A percentile compares a stretch with the other conserved stretches of the same genome.
Evolutionary conservation across 2,329 filamentous ascomycete species (phyloP).

Genomic region (Fusarium subtropicale): DNA sequence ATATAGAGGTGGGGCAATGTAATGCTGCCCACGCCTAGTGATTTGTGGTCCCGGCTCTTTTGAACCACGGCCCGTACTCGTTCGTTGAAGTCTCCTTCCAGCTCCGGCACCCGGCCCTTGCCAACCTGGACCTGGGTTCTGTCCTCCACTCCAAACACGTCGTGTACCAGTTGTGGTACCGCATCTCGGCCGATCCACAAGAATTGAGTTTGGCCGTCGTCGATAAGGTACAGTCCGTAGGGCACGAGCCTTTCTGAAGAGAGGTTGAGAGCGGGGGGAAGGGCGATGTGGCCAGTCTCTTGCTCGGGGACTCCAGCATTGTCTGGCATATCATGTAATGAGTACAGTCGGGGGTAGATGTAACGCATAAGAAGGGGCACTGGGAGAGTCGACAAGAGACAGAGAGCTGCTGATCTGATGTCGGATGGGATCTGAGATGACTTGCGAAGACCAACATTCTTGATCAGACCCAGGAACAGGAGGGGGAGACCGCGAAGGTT

Average conservation of each 20-base stretch:
- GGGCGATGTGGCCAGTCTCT: constrained; percentile 86
- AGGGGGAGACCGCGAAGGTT: constrained; percentile 91
- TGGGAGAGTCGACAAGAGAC: constrained; percentile 92
- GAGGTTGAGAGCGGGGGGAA: constrained; percentile 86
- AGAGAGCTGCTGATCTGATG: constrained; percentile 91
- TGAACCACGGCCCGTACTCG: constrained; percentile 88
- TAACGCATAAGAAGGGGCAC: constrained; percentile 92
- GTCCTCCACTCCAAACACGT: constrained; percentile 91
- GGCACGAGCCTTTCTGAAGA: constrained; percentile 88
- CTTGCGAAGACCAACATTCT: constrained; percentile 93
- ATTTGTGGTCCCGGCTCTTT: constrained; percentile 89
- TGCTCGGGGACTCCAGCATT: constrained; percentile 87
- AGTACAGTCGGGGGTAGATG: constrained; percentile 88
- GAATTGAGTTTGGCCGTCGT: constrained; percentile 98
- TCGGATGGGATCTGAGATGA: constrained; percentile 95
- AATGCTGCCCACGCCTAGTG: constrained; percentile 91
- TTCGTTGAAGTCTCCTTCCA: constrained; percentile 98
- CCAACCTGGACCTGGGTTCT: constrained; percentile 88
- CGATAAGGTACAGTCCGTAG: constrained; percentile 94
- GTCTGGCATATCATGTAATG: constrained; percentile 95
- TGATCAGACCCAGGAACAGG: constrained; percentile 93
- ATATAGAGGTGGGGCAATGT: constrained; percentile 93
- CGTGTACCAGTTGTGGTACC: constrained; percentile 85
- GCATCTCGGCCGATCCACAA: constrained; percentile 95
- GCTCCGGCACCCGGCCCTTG: constrained; percentile 85